Conservation (phyloP, 352 stramenopile species). For the Globisporangium radiosum region DNA sequence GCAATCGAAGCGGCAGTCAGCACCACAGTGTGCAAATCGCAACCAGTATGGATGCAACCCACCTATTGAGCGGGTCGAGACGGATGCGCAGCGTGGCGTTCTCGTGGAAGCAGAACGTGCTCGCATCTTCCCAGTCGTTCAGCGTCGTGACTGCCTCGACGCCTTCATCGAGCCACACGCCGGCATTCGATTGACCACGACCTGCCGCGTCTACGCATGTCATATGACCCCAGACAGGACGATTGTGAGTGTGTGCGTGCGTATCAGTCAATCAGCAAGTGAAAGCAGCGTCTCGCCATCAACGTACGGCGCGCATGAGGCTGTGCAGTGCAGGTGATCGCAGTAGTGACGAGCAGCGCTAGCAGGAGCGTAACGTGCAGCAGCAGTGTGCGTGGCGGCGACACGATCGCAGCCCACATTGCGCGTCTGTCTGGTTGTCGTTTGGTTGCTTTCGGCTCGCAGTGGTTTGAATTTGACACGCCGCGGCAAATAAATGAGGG, state of each 20-base stretch:
- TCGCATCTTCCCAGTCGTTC: constrained; percentile 47
- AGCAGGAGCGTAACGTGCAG: not conserved
- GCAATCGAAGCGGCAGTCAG: not conserved
- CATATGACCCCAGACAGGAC: not conserved
- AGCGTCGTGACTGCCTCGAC: constrained; percentile 17
- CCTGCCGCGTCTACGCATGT: not conserved
- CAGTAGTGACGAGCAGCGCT: not conserved
- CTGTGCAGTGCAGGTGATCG: not conserved
- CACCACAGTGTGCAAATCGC: no score
- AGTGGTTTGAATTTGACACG: no score
- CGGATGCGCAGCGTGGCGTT: constrained; percentile 69
- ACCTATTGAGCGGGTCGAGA: constrained; percentile 71
- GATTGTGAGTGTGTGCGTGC: no score
- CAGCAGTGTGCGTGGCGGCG: not conserved
- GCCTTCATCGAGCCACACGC: constrained; percentile 64
- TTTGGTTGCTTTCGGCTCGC: no score
- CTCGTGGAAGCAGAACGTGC: constrained; percentile 73
- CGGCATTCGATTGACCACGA: not conserved
- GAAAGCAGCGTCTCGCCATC: not conserved
- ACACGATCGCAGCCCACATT: not conserved
- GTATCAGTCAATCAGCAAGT: not conserved
- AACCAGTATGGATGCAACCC: not conserved
- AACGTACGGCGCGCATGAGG: not conserved
- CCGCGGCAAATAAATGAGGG: no score
- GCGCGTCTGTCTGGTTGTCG: not conserved